Evolutionary conservation across 1,139 yeast species (phyloP), one percentile per base, ranked within the genome.

Genomic region (Saccharomyces uvarum): DNA sequence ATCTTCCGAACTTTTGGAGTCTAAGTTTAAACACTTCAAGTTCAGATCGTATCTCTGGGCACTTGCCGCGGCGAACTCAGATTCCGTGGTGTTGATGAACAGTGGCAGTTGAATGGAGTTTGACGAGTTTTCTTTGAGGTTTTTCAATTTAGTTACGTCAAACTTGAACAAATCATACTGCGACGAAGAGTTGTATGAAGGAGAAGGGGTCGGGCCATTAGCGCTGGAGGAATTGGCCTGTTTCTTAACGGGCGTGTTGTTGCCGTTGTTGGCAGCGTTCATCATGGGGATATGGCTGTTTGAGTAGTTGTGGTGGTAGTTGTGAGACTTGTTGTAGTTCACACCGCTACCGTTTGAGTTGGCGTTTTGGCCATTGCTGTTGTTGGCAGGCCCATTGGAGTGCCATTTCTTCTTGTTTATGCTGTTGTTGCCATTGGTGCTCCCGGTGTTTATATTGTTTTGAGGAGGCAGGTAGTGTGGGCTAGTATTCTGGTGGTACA

Each of bases 41-140:
- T 62, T 60, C 31, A 65, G 44, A 24, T 52, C 55, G 44, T 61
- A 52, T 51, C 65, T 66, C 51, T 56, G 61, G 2, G 57, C 55
- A 49, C 63, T 62, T 16, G 70, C 70, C 19, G 54, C 59, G 2
- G 57, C 57, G 51, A 60, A 69, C 28, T 63, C 69, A 19, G 60
- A 61, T 31, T 59, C 64, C n/a, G 58, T 59, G 5, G 70, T 62
- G 50, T 67, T 69, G 26, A 67, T 60, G 49, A 60, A 69, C 27
- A 69, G 50, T 19, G 72, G 72, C 31, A 67, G 64, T 13, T 57
- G 59, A 14, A 57, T 52, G 21, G 54, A 55, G 14, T 53, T 48
- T 24, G 59, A 61, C 1, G 55, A 52, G 16, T 55, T 54, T n/a
- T 55, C 58, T n/a, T 60, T 46, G 21, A 38, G 13, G 8, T 56